Conservation (phyloP, 2,329 filamentous ascomycete species). For the Pestalotiopsis sp. region DNA sequence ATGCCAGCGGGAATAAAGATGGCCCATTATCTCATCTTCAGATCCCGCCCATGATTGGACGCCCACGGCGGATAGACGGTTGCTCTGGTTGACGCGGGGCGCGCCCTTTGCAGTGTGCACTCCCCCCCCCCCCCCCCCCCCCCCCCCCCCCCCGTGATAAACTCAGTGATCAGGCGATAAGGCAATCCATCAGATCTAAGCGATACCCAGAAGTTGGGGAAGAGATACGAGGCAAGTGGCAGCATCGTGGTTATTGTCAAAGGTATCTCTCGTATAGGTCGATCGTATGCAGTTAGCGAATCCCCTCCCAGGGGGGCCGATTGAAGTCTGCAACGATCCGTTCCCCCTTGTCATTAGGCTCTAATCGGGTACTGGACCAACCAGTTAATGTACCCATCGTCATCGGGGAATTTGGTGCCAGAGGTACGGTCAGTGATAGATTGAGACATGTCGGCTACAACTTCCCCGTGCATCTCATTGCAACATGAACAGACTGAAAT, state of each 20-base stretch:
- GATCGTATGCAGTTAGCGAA: background rate
- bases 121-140: background rate
- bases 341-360: constrained; percentile 8
- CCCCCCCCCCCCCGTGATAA: background rate
- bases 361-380: background rate
- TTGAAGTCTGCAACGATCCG: background rate
- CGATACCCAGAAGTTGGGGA: background rate
- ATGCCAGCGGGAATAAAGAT: background rate
- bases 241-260: background rate
- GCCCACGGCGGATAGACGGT: background rate
- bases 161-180: background rate
- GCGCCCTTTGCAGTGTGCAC: background rate
- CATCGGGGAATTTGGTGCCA: background rate
- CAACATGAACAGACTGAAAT: background rate
- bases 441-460: background rate
- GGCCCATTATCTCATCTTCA: background rate
- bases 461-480: background rate
- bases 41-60: background rate
- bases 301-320: background rate
- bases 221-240: background rate
- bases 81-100: background rate
- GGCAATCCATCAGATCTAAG: background rate
- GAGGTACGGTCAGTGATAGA: background rate
- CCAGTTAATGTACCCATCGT: background rate
- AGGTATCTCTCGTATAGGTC: background rate